These are phyloP conservation scores for Sonneratia caseolaris DNA, from an alignment of 345 rosid genomes.

Conservation along the genomic window DNA sequence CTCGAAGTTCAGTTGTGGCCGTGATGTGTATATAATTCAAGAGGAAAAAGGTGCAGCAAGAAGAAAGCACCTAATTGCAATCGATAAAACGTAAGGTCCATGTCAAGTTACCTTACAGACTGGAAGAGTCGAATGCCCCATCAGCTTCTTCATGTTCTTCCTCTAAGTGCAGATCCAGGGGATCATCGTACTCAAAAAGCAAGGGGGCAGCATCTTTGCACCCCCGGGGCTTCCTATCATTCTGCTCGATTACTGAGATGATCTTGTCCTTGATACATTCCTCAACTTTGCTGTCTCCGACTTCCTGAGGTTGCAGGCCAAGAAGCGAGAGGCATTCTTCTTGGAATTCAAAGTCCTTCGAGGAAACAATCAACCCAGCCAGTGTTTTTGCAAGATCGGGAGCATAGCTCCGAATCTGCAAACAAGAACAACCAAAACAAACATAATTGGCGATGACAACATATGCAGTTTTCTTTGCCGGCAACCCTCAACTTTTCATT, in stretches of 20 bases:
- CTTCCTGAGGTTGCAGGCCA: slow-evolving; percentile 39
- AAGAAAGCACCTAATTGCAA: not conserved
- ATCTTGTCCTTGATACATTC: slow-evolving; percentile 60
- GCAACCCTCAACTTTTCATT: not conserved
- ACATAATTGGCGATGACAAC: not conserved
- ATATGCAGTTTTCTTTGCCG: not conserved
- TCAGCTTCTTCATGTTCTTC: slow-evolving; percentile 42
- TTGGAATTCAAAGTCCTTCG: slow-evolving; percentile 55
- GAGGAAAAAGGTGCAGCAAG: not conserved
- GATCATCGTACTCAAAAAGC: slow-evolving; percentile 42
- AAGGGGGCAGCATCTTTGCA: slow-evolving; percentile 43
- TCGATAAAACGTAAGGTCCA: not conserved
- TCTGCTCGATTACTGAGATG: slow-evolving; percentile 47
- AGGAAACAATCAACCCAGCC: slow-evolving; percentile 64
- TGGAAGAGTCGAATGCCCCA: slow-evolving; percentile 18
- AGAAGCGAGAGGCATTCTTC: slow-evolving; percentile 71
- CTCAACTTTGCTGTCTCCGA: slow-evolving; percentile 30
- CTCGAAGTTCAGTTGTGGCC: not conserved
- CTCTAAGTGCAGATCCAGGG: slow-evolving; percentile 26
- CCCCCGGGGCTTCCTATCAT: slow-evolving; percentile 51
- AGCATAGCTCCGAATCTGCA: slow-evolving; percentile 65
- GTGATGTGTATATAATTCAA: not conserved
- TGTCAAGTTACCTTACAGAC: slow-evolving; percentile 1
- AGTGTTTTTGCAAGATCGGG: slow-evolving; percentile 85
- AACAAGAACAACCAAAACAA: slow-evolving; percentile 5